A percentile compares a stretch with the other conserved stretches of the same genome.
These are phyloP conservation scores for Obelidium mucronatum DNA, from an alignment of 192 early-diverging fungal genomes.

Conservation along the genomic window DNA sequence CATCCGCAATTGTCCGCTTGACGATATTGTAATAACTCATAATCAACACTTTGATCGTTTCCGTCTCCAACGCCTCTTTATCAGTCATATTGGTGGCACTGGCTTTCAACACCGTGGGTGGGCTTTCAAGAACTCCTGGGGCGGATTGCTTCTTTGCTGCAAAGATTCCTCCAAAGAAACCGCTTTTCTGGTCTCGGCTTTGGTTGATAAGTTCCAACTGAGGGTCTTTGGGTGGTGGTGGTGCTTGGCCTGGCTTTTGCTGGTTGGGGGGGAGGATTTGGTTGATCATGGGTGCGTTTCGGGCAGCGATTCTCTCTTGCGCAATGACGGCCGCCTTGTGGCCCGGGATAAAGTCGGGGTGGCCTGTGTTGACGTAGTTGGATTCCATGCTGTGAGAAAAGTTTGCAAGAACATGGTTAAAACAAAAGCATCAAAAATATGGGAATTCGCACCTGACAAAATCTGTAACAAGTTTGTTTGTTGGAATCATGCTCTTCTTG, in stretches of 20 bases:
- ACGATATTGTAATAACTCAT: slow-evolving; percentile 99
- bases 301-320: slow-evolving; percentile 27
- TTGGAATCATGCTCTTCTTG: slow-evolving; percentile 88
- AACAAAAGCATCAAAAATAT: neutral
- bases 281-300: slow-evolving; percentile 28
- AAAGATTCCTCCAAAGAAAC: slow-evolving; percentile 99
- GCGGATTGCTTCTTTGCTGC: slow-evolving; percentile 80
- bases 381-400: slow-evolving; percentile 77
- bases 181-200: slow-evolving; percentile 47
- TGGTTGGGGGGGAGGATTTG: slow-evolving; percentile 42
- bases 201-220: slow-evolving; percentile 69
- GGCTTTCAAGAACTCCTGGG: slow-evolving; percentile 67
- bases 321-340: slow-evolving; percentile 61
- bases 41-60: slow-evolving; percentile 97
- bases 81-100: slow-evolving; percentile 90
- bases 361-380: slow-evolving; percentile 98
- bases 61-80: slow-evolving; percentile 95
- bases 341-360: slow-evolving; percentile 98
- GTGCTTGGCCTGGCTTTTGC: slow-evolving; percentile 43
- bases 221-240: slow-evolving; percentile 44
- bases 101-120: slow-evolving; percentile 90
- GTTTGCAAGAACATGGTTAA: neutral
- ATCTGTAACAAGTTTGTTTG: slow-evolving; percentile 93
- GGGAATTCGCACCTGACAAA: slow-evolving; percentile 76
- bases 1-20: slow-evolving; percentile 95